Evolutionary conservation across 1,284 basidiomycete genomes (phyloP), one percentile per base, ranked within the genome.

Genomic region (Paramarasmius palmivorus): DNA sequence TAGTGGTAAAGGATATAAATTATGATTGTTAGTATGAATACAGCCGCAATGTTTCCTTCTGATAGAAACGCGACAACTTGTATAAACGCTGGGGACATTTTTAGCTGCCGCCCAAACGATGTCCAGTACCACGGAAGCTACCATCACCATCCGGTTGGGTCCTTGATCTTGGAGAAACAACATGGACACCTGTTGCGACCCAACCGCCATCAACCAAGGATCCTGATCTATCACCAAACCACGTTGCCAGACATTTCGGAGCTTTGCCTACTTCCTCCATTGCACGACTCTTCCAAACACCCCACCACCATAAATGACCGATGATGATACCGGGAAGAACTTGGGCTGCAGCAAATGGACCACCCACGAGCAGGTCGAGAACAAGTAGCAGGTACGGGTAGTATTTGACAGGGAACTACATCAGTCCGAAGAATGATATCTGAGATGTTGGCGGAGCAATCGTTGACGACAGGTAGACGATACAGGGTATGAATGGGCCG

Each of bases 221-320:
- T 6, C 29, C 29, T 12, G 29, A 32, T 32, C 4, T 22, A 17
- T 40, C 39, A 40, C 39, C 39, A 3, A 40, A 22, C 39, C 39
- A 40, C 2, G 12, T 40, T 5, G 39, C 39, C 9, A 40, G 19
- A 10, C 39, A 40, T 2, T 22, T 65, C 8, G 63, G 62, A 20
- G 56, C 62, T 9, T 59, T 60, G 50, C 64, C 61, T 6, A 61
- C 66, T 64, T 2, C 62, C 62, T 15, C 68, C 72, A 1, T 66
- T 58, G 5, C 57, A 6, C 29, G 60, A 7, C 61, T 62, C 3
- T 74, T 79, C 78, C 81, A 84, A 14, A 87, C 74, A 35, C 77
- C 68, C 82, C 86, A 88, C 83, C 85, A 90, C 89, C 90, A 93
- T 3, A 81, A 68, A 63, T 94, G 90, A 0, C 90, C 92, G 1